These are phyloP conservation scores for Paxillus rubicundulus DNA, from an alignment of 768 basidiomycete species.

Conservation along the genomic window DNA sequence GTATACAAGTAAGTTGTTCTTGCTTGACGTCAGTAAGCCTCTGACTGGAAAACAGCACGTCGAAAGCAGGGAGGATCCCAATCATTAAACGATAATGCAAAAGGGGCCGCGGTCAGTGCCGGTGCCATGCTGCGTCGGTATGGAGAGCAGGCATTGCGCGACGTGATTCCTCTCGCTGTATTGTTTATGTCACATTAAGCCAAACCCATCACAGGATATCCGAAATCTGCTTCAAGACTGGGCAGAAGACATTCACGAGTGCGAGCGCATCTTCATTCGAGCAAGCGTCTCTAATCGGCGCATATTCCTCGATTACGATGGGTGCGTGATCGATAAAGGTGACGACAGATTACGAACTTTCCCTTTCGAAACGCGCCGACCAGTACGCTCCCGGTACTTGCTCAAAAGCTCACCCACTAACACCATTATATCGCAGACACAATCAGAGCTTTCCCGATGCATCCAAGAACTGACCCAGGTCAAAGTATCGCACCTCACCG, in stretches of 20 bases:
- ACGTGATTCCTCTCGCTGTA: slow-evolving; percentile 50
- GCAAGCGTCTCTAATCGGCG: slow-evolving; percentile 84
- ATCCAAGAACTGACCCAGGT: slow-evolving; percentile 80
- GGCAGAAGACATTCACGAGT: slow-evolving; percentile 81
- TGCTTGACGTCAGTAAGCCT: background rate
- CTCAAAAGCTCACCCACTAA: slow-evolving; percentile 1
- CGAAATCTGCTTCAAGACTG: slow-evolving; percentile 79
- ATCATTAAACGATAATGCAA: slow-evolving; percentile 86
- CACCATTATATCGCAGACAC: slow-evolving; percentile 53
- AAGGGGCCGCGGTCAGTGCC: slow-evolving; percentile 89
- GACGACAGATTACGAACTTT: slow-evolving; percentile 86
- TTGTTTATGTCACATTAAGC: background rate
- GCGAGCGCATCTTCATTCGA: slow-evolving; percentile 89
- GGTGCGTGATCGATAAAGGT: slow-evolving; percentile 68
- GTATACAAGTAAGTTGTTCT: slow-evolving; percentile 79
- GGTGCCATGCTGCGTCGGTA: slow-evolving; percentile 93
- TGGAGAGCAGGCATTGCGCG: slow-evolving; percentile 89
- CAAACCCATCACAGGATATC: slow-evolving; percentile 63
- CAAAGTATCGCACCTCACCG: slow-evolving; percentile 84
- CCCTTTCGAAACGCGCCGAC: slow-evolving; percentile 94
- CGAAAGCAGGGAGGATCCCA: slow-evolving; percentile 98
- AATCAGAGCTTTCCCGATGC: slow-evolving; percentile 85
- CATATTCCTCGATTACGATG: slow-evolving; percentile 90
- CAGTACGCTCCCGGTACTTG: slow-evolving; percentile 48
- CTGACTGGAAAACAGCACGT: slow-evolving; percentile 61